Conservation (phyloP, 2,329 filamentous ascomycete genomes). For the Akanthomyces lecanii region DNA sequence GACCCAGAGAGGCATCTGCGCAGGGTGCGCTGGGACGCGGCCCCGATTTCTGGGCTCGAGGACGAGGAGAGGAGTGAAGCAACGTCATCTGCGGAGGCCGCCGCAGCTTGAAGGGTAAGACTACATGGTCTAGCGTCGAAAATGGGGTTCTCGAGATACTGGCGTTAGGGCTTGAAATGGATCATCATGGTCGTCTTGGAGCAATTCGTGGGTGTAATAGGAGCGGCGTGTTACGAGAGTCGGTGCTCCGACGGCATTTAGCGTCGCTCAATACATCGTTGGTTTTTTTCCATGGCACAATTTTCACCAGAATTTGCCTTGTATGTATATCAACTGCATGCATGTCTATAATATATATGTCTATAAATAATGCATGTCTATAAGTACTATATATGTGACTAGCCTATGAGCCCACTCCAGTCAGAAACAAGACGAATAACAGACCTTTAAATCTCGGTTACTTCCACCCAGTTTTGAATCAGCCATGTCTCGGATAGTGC, state of each 20-base stretch:
- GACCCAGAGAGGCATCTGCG: conserved; percentile 33
- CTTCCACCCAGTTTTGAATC: neutral
- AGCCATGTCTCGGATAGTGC: neutral
- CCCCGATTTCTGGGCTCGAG: conserved; percentile 21
- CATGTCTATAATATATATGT: neutral
- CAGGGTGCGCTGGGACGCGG: conserved; percentile 33
- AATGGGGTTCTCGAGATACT: too few relatives aligned
- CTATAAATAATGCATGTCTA: neutral
- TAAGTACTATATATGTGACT: neutral
- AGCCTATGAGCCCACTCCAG: neutral
- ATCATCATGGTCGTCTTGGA: too few relatives aligned
- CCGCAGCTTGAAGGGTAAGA: neutral
- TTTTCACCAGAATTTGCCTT: too few relatives aligned
- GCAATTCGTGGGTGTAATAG: too few relatives aligned
- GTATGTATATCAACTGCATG: too few relatives aligned
- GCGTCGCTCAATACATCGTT: too few relatives aligned
- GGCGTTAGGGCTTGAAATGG: too few relatives aligned
- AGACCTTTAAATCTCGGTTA: too few relatives aligned
- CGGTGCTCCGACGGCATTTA: too few relatives aligned
- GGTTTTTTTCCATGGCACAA: too few relatives aligned
- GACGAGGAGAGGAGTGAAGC: neutral
- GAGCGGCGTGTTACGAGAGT: too few relatives aligned
- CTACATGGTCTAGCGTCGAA: neutral
- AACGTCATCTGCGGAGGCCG: neutral
- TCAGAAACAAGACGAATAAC: too few relatives aligned